A percentile compares a stretch with the other conserved stretches of the same genome.
Evolutionary conservation across 2,329 filamentous ascomycete genomes (phyloP).

Genomic region (Acrocalymma vagum): DNA sequence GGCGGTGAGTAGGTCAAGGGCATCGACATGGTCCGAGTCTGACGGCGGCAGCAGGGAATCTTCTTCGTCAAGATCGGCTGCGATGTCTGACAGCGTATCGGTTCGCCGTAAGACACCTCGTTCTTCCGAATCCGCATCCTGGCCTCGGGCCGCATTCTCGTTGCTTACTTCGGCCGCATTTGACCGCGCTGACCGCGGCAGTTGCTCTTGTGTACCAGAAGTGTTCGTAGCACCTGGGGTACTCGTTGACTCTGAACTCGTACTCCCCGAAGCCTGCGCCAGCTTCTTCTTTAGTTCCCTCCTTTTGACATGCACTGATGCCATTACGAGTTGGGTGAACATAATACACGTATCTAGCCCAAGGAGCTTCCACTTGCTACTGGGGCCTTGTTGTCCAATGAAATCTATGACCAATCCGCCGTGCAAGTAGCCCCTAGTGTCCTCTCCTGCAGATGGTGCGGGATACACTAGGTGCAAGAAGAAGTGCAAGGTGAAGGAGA

Average conservation of each 20-base stretch:
- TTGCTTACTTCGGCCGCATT: constrained; percentile 6
- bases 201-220: constrained; percentile 15
- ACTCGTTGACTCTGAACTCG: constrained; percentile 7
- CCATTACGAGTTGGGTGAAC: constrained; percentile 64
- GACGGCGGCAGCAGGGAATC: constrained; percentile 37
- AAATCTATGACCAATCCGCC: constrained; percentile 72
- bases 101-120: constrained; percentile 59
- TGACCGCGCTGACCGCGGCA: constrained; percentile 11
- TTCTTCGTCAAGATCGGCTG: constrained; percentile 50
- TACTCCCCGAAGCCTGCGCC: constrained; percentile 30
- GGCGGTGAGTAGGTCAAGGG: constrained; percentile 55
- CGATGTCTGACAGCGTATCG: constrained; percentile 46
- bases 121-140: constrained; percentile 69
- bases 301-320: constrained; percentile 63
- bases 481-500: constrained; percentile 64
- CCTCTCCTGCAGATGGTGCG: constrained; percentile 55
- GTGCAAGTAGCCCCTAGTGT: constrained; percentile 64
- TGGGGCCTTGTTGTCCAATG: constrained; percentile 67
- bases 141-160: constrained; percentile 40
- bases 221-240: constrained; percentile 9
- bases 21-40: constrained; percentile 36
- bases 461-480: constrained; percentile 58
- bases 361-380: constrained; percentile 61
- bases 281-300: constrained; percentile 55
- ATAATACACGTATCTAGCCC: constrained; percentile 63